Evolutionary conservation across 2,329 filamentous ascomycete species (phyloP), one percentile per base, ranked within the genome.

Genomic region (Exophiala xenobiotica): DNA sequence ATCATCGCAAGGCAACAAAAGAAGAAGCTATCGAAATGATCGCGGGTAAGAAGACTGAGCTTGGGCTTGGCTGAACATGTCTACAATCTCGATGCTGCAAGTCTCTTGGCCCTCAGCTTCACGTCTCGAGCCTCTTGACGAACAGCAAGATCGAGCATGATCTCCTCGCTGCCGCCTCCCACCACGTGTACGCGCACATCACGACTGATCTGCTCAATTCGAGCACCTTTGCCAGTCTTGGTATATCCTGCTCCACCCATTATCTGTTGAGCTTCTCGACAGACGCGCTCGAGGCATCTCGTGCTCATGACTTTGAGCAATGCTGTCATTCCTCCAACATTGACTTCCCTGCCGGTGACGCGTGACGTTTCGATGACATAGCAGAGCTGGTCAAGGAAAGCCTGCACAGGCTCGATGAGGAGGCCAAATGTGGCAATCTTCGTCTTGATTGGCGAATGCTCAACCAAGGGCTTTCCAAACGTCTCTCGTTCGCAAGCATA

Each of bases 171-270:
- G 1, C 86, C 86, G 44, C 86, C 86, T 0, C 83, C 83, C 38
- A 87, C 83, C 31, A 80, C 70, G 1, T 78, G 74, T 1, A 79
- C 81, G 1, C 81, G 80, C 0, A 86, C 82, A 62, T 87, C 83
- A 19, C 82, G 75, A 47, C 38, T 80, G 79, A 76, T 72, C 80
- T 84, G 80, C 67, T 90, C 86, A 24, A 81, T 78, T 56, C 88
- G 70, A 67, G 88, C 85, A 16, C 87, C 87, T 66, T 86, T 82
- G 0, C 87, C 87, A 9, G 76, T 78, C 55, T 77, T 78, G 0
- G 86, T 88, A 60, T 82, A 88, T 0, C 86, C 87, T 64, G 85
- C 87, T 2, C 87, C 87, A 3, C 87, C 87, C 60, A 81, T 67
- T 11, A 81, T 71, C 62, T 81, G 78, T 64, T 81, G 78, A 2